A percentile compares a stretch with the other conserved stretches of the same genome.
Conservation (phyloP, 2,329 filamentous ascomycete genomes). For the Colletotrichum cereale region DNA sequence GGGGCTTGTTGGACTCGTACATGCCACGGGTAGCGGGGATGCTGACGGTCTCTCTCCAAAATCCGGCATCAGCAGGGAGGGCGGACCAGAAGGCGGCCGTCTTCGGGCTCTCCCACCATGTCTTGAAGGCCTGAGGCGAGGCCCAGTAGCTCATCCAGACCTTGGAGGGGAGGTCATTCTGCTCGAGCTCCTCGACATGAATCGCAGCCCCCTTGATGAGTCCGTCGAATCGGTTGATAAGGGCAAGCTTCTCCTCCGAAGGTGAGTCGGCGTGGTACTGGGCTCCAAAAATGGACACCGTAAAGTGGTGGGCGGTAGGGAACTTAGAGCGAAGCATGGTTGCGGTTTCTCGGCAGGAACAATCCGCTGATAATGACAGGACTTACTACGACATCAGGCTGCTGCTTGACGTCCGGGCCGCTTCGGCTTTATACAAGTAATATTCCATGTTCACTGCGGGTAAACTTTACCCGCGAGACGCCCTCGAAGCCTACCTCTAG, state of each 20-base stretch:
- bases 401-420: no score
- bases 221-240: constrained; percentile 26
- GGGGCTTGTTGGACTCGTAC: constrained; percentile 35
- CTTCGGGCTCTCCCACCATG: constrained; percentile 33
- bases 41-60: constrained; percentile 37
- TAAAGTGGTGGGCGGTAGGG: constrained; percentile 36
- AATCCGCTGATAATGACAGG: no score
- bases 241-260: constrained; percentile 27
- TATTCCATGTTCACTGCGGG: no score
- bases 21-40: constrained; percentile 28
- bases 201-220: constrained; percentile 33
- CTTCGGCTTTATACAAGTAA: no score
- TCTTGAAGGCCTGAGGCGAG: constrained; percentile 31
- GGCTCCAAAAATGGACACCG: constrained; percentile 35
- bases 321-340: constrained; percentile 37
- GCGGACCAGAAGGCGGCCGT: constrained; percentile 25
- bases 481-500: no score
- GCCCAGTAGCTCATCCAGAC: constrained; percentile 39
- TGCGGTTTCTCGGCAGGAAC: no score
- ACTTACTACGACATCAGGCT: no score
- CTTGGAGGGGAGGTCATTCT: constrained; percentile 36
- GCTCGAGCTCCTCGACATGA: constrained; percentile 37
- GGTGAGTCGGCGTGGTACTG: constrained; percentile 36
- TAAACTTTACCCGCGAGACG: no score
- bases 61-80: constrained; percentile 26